Evolutionary conservation across 2,329 filamentous ascomycete species (phyloP).

Genomic region (Aspergillus phoenicis): DNA sequence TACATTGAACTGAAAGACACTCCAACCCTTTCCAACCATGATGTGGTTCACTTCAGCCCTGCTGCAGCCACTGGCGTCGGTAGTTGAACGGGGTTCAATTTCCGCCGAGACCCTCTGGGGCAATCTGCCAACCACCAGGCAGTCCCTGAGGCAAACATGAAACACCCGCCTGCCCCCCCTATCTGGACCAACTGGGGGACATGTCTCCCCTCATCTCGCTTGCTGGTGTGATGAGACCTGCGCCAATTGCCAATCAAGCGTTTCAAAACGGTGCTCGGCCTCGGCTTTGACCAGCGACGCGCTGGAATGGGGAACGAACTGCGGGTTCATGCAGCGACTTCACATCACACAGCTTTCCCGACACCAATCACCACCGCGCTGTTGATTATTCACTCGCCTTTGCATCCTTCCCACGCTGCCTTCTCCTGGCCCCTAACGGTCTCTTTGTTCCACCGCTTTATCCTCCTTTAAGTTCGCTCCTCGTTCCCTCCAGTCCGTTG

Average conservation of each 20-base stretch:
- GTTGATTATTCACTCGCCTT: neutral
- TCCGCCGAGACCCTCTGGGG: neutral
- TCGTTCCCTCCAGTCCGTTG: neutral
- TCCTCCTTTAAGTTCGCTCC: neutral
- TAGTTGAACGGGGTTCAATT: too few species aligned
- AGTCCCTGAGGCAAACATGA: neutral
- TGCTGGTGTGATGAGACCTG: neutral
- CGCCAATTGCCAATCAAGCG: slow-evolving; percentile 2
- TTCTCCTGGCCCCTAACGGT: neutral
- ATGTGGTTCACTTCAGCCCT: too few species aligned
- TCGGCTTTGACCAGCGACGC: neutral
- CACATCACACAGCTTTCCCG: neutral
- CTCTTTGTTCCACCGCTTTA: neutral
- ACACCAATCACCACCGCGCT: neutral
- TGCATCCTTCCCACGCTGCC: neutral
- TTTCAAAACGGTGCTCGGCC: neutral
- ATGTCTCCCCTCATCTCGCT: slow-evolving; percentile 4
- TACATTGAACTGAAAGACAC: too few species aligned
- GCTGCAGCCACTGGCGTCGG: too few species aligned
- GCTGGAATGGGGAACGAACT: slow-evolving; percentile 5
- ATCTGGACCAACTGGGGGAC: neutral
- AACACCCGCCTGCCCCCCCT: slow-evolving; percentile 1
- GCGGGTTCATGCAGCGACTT: slow-evolving; percentile 5
- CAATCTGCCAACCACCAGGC: neutral
- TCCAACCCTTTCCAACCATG: too few species aligned